These are phyloP conservation scores for Erythrophleum ivorense DNA, from an alignment of 331 rosid species.

Conservation along the genomic window DNA sequence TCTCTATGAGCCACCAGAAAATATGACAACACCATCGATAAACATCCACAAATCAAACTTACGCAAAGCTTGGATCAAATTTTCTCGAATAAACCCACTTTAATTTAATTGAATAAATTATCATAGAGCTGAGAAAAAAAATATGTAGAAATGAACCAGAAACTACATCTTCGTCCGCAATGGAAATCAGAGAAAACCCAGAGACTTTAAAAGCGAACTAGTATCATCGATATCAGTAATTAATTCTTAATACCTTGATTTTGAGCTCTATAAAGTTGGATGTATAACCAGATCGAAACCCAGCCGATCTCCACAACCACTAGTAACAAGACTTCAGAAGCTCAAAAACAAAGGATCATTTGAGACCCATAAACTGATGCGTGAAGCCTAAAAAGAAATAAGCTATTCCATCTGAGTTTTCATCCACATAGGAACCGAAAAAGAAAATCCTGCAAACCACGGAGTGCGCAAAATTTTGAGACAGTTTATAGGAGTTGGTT, in stretches of 20 bases:
- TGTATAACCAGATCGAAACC: slow-evolving; percentile 27
- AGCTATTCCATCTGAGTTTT: not conserved
- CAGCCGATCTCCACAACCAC: slow-evolving; percentile 28
- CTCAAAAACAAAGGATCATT: not conserved
- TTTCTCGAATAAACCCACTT: slow-evolving; percentile 4
- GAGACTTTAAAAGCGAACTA: slow-evolving; percentile 2
- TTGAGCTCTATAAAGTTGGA: slow-evolving; percentile 14
- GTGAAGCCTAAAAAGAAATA: not conserved
- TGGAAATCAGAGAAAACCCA: slow-evolving; percentile 13
- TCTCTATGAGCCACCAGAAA: slow-evolving; percentile 6
- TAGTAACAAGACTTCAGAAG: not conserved
- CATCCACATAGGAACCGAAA: not conserved
- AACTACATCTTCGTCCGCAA: not conserved
- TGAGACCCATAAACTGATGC: not conserved
- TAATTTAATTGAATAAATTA: not conserved
- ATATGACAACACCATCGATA: slow-evolving; percentile 28
- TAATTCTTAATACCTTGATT: slow-evolving; percentile 29
- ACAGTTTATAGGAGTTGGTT: not conserved
- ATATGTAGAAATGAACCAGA: not conserved
- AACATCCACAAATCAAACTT: not conserved
- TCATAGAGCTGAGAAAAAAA: slow-evolving; percentile 18
- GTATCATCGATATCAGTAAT: slow-evolving; percentile 7
- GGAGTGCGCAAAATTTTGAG: not conserved
- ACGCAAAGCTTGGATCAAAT: slow-evolving; percentile 1
- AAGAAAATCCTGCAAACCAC: not conserved